Evolutionary conservation across 371 early-diverging fungal species (phyloP).

Genomic region (Mortierella sp.): DNA sequence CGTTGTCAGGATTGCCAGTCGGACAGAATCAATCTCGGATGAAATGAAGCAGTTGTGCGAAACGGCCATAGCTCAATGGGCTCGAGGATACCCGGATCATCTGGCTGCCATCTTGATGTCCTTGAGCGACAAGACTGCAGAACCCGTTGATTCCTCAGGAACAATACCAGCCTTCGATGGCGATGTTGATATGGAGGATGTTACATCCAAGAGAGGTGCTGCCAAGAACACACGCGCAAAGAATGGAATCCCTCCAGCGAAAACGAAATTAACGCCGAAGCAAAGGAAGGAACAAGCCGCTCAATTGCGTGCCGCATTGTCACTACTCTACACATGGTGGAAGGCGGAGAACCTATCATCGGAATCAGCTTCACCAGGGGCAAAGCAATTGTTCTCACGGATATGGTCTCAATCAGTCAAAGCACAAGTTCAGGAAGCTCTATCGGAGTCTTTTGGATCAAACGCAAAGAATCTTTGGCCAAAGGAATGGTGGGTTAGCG

Average conservation of each 20-base stretch:
- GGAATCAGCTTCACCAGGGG: neutral
- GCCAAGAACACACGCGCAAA: conserved; percentile 20
- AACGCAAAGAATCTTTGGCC: conserved; percentile 37
- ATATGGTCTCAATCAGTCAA: conserved; percentile 38
- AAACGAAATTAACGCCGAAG: conserved; percentile 26
- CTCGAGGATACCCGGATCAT: conserved; percentile 34
- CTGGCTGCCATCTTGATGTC: conserved; percentile 26
- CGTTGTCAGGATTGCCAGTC: conserved; percentile 28
- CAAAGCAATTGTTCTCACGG: conserved; percentile 10
- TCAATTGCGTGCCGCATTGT: conserved; percentile 20
- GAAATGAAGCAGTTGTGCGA: conserved; percentile 44
- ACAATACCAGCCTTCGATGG: conserved; percentile 1
- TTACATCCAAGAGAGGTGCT: neutral
- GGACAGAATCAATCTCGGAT: conserved; percentile 18
- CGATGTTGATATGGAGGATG: conserved; percentile 26
- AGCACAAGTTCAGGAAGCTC: conserved; percentile 27
- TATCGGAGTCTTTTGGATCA: conserved; percentile 27
- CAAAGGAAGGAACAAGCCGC: conserved; percentile 44
- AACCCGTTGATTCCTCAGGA: conserved; percentile 16
- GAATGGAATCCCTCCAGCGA: conserved; percentile 5
- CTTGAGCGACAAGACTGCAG: conserved; percentile 35
- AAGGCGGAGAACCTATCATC: neutral
- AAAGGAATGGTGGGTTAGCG: conserved; percentile 35
- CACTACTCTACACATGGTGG: conserved; percentile 33
- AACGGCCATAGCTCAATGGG: conserved; percentile 21